These are phyloP conservation scores for Wallacemonas sp. DNA, from an alignment of 208 protist genomes.

Conservation along the genomic window DNA sequence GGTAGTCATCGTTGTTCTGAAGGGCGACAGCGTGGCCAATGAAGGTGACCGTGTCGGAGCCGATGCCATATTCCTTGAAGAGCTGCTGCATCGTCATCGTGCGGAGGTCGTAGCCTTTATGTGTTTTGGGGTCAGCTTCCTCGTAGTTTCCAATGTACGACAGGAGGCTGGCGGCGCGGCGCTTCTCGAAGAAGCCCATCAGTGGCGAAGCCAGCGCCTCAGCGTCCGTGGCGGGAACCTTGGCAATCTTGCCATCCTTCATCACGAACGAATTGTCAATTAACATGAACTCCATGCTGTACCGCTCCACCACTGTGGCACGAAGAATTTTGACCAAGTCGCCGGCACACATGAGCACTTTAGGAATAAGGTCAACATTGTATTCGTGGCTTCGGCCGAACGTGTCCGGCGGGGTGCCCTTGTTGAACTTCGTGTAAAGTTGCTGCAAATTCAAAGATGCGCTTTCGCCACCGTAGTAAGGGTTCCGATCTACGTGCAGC, in stretches of 20 bases:
- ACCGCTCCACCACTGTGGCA: slow-evolving; percentile 97
- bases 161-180: slow-evolving; percentile 93
- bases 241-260: slow-evolving; percentile 95
- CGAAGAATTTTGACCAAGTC: slow-evolving; percentile 98
- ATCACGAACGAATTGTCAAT: slow-evolving; percentile 98
- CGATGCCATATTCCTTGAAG: slow-evolving; percentile 96
- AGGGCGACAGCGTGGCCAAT: slow-evolving; percentile 97
- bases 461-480: slow-evolving; percentile 99
- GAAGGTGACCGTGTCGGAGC: slow-evolving; percentile 96
- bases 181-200: slow-evolving; percentile 99
- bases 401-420: slow-evolving; percentile 55
- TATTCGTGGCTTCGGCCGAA: slow-evolving; percentile 96
- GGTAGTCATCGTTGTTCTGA: slow-evolving; percentile 92
- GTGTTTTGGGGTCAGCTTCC: slow-evolving; percentile 84
- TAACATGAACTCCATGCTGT: slow-evolving; percentile 99
- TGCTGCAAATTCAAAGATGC: slow-evolving; percentile 98
- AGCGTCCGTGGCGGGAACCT: slow-evolving; percentile 96
- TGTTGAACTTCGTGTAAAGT: slow-evolving; percentile 96
- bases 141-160: slow-evolving; percentile 92
- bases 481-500: slow-evolving; percentile 99
- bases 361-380: slow-evolving; percentile 99
- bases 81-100: slow-evolving; percentile 92
- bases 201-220: slow-evolving; percentile 97
- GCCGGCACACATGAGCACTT: slow-evolving; percentile 99
- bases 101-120: slow-evolving; percentile 90